A percentile compares a stretch with the other conserved stretches of the same genome.
Evolutionary conservation across 495 filamentous ascomycete species (phyloP).

Genomic region (Xylaria venustula): DNA sequence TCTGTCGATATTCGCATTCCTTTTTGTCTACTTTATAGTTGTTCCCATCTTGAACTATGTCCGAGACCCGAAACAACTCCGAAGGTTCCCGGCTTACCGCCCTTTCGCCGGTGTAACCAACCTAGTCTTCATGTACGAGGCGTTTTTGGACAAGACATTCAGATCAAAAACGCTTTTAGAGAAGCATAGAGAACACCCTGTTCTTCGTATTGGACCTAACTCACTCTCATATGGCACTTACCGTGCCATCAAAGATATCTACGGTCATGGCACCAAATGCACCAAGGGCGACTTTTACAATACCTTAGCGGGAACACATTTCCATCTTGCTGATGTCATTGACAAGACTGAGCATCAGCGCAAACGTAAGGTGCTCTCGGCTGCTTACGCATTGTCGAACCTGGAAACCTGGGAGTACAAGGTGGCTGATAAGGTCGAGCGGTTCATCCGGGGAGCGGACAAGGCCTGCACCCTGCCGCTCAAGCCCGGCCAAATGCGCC

Average conservation of each 20-base stretch:
- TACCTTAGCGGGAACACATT: slow-evolving; percentile 33
- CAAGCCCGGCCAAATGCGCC: slow-evolving; percentile 23
- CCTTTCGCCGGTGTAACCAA: slow-evolving; percentile 45
- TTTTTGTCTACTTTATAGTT: slow-evolving; percentile 42
- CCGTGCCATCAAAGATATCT: slow-evolving; percentile 55
- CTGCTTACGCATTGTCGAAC: slow-evolving; percentile 54
- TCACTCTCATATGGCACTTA: slow-evolving; percentile 46
- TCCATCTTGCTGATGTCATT: slow-evolving; percentile 27
- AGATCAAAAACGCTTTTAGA: too few relatives aligned
- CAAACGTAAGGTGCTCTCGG: slow-evolving; percentile 48
- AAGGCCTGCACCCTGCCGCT: slow-evolving; percentile 16
- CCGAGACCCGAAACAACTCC: slow-evolving; percentile 49
- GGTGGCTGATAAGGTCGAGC: slow-evolving; percentile 50
- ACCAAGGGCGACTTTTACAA: slow-evolving; percentile 50
- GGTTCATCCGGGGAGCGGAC: slow-evolving; percentile 43
- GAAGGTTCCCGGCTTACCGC: slow-evolving; percentile 48
- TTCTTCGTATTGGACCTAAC: slow-evolving; percentile 55
- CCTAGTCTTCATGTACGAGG: slow-evolving; percentile 45
- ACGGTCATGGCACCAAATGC: slow-evolving; percentile 52
- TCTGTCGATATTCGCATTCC: neutral
- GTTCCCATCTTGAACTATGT: slow-evolving; percentile 43
- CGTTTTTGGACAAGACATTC: slow-evolving; percentile 16
- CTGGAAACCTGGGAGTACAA: slow-evolving; percentile 57
- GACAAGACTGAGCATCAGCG: slow-evolving; percentile 29
- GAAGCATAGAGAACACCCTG: slow-evolving; percentile 28